These are phyloP conservation scores for Phytopythium mirpurense DNA, from an alignment of 352 stramenopile genomes.

Conservation along the genomic window DNA sequence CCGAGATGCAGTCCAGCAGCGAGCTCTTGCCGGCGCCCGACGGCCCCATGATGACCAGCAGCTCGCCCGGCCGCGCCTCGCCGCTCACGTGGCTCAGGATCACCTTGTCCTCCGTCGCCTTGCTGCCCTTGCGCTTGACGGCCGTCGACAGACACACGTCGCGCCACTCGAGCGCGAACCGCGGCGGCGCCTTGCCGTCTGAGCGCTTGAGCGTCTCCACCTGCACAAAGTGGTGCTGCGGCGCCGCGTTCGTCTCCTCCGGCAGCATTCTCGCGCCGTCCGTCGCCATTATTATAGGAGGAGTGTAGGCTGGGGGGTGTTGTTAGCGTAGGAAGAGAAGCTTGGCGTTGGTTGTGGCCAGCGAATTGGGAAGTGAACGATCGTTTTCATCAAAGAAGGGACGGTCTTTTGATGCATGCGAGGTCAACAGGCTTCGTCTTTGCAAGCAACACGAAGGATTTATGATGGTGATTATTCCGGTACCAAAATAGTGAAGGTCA, in stretches of 20 bases:
- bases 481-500: too few species aligned
- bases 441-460: too few species aligned
- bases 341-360: too few species aligned
- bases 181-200: conserved; percentile 3
- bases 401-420: too few species aligned
- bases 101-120: conserved; percentile 22
- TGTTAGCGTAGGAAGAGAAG: too few species aligned
- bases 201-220: conserved; percentile 8
- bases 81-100: conserved; percentile 49
- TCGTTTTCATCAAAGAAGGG: too few species aligned
- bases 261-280: neutral
- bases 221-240: conserved; percentile 10
- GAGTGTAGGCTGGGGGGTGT: too few species aligned
- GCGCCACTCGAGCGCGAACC: conserved; percentile 24
- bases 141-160: conserved; percentile 14
- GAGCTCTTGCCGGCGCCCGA: conserved; percentile 53
- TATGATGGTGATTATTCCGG: too few species aligned
- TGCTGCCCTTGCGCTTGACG: conserved; percentile 17
- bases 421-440: too few species aligned
- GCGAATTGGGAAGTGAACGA: neutral
- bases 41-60: conserved; percentile 58
- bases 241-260: neutral
- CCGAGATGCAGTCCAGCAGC: conserved; percentile 44
- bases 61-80: conserved; percentile 23
- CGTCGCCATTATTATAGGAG: neutral